Percentiles rank a stretch among this genome's conserved stretches.
phyloP scores from a whole-genome alignment of 2,329 filamentous ascomycete genomes.

The Talaromyces rugulosus region DNA sequence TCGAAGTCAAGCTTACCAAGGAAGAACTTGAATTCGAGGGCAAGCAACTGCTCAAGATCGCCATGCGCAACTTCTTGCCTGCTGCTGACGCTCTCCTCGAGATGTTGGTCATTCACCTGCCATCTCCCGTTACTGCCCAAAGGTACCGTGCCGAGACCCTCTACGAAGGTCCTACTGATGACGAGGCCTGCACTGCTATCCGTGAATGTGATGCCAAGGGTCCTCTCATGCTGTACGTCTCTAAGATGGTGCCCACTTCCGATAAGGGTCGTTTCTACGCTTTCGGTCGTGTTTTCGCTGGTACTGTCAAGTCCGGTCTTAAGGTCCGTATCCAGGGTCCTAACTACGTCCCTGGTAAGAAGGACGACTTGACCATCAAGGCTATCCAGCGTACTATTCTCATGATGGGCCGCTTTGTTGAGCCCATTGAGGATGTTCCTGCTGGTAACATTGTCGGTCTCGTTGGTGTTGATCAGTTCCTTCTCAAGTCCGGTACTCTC shows the following conservation, averaged over 20 bases:
- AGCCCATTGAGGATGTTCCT: slow-evolving; percentile 98
- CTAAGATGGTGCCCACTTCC: slow-evolving; percentile 99
- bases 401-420: slow-evolving; percentile 99
- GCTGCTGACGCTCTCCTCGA: slow-evolving; percentile 96
- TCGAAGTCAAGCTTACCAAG: slow-evolving; percentile 80
- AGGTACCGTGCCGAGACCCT: slow-evolving; percentile 97
- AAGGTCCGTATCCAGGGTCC: slow-evolving; percentile 99
- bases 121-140: slow-evolving; percentile 92
- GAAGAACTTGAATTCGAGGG: slow-evolving; percentile 93
- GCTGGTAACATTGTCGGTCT: slow-evolving; percentile 99
- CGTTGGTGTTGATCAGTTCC: slow-evolving; percentile 99
- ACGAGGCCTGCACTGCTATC: slow-evolving; percentile 91
- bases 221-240: slow-evolving; percentile 99
- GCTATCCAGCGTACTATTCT: slow-evolving; percentile 98
- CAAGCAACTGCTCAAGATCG: slow-evolving; percentile 95
- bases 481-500: slow-evolving; percentile 99
- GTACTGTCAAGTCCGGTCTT: slow-evolving; percentile 94
- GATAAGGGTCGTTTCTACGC: slow-evolving; percentile 99
- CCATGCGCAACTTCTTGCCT: slow-evolving; percentile 98
- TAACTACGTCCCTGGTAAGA: slow-evolving; percentile 97
- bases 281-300: slow-evolving; percentile 99
- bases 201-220: slow-evolving; percentile 97
- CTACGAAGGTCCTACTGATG: slow-evolving; percentile 94
- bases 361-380: slow-evolving; percentile 99
- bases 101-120: slow-evolving; percentile 99